Evolutionary conservation across 192 early-diverging fungal genomes (phyloP).

Genomic region (Chytriomyces confervae): DNA sequence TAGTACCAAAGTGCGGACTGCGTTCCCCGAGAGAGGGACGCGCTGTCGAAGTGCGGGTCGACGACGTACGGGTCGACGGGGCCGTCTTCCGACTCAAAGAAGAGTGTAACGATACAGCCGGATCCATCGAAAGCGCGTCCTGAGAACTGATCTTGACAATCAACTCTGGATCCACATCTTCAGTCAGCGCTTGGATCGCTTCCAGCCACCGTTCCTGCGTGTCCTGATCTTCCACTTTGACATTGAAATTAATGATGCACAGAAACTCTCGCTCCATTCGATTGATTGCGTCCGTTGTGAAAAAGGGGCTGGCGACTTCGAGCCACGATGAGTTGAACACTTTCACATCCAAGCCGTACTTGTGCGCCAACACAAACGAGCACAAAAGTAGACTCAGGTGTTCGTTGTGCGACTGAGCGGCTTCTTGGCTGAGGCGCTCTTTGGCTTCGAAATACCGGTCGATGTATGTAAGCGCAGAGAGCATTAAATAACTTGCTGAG

Average conservation of each 20-base stretch:
- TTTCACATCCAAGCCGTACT: slow-evolving; percentile 13
- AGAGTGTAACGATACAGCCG: no score
- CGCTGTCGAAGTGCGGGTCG: no score
- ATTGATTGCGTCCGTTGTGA: slow-evolving; percentile 14
- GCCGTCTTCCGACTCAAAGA: no score
- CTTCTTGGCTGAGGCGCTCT: slow-evolving; percentile 5
- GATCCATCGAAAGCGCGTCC: neutral
- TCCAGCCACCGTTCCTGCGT: slow-evolving; percentile 21
- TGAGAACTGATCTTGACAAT: neutral
- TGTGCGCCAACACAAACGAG: slow-evolving; percentile 11
- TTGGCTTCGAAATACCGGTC: slow-evolving; percentile 18
- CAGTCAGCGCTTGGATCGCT: slow-evolving; percentile 25
- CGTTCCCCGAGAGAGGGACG: no score
- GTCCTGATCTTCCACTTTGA: slow-evolving; percentile 14
- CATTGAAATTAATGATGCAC: slow-evolving; percentile 1
- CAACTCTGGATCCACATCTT: slow-evolving; percentile 10
- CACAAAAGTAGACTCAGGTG: slow-evolving; percentile 3
- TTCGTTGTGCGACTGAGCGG: neutral
- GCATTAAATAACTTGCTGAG: neutral
- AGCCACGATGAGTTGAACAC: slow-evolving; percentile 17
- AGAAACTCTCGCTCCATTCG: slow-evolving; percentile 17
- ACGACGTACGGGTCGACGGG: no score
- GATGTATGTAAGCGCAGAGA: slow-evolving; percentile 4
- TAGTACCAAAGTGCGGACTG: no score
- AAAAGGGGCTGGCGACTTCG: slow-evolving; percentile 1